A percentile compares a stretch with the other conserved stretches of the same genome.
These are phyloP conservation scores for Hippophae gyantsensis DNA, from an alignment of 306 rosid species.

Conservation along the genomic window DNA sequence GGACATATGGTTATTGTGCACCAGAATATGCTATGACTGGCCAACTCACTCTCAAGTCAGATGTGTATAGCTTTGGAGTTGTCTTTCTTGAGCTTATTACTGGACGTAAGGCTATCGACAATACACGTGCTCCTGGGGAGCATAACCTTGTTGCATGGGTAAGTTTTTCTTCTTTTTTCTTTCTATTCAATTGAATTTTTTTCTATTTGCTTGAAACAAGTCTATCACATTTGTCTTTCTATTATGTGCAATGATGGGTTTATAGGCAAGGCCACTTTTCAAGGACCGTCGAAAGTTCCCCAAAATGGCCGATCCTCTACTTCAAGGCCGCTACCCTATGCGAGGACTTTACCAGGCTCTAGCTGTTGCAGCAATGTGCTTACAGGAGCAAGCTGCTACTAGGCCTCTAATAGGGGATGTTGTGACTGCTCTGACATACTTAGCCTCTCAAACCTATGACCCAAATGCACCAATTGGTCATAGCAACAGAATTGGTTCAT, in stretches of 20 bases:
- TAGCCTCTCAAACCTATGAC: conserved; percentile 84
- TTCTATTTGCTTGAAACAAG: conserved; percentile 12
- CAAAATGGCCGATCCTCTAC: conserved; percentile 70
- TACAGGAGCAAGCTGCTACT: conserved; percentile 60
- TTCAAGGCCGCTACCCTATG: conserved; percentile 58
- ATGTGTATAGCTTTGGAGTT: conserved; percentile 80
- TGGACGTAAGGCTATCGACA: conserved; percentile 72
- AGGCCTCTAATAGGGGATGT: conserved; percentile 80
- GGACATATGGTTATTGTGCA: conserved; percentile 85
- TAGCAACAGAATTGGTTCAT: conserved; percentile 55
- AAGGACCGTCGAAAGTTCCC: conserved; percentile 56
- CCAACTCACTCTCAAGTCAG: conserved; percentile 65
- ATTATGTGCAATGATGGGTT: conserved; percentile 8
- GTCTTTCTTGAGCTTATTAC: conserved; percentile 76
- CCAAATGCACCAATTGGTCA: conserved; percentile 46
- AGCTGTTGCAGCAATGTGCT: conserved; percentile 86
- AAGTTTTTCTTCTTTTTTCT: conserved; percentile 15
- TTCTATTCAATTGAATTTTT: not conserved
- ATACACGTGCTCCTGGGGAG: conserved; percentile 41
- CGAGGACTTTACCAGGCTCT: conserved; percentile 71
- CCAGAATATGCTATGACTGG: conserved; percentile 84
- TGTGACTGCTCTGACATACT: conserved; percentile 60
- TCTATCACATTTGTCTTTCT: conserved; percentile 6
- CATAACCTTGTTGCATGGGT: conserved; percentile 84
- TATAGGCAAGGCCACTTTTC: conserved; percentile 66